Conservation (phyloP, 441 rosid genomes). For the Brassica hybrid region DNA sequence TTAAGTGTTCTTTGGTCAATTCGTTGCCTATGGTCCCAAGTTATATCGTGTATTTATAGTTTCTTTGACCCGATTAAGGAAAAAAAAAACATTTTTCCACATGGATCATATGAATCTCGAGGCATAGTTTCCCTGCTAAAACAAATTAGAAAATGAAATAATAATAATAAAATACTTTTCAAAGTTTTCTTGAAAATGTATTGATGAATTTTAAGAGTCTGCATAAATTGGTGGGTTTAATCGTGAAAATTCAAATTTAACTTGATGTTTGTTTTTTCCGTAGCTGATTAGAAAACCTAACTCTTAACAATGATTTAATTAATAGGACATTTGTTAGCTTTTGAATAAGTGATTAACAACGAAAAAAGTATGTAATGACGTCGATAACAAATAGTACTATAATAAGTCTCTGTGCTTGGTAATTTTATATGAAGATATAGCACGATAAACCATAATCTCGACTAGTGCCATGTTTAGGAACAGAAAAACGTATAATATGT, state of each 20-base stretch:
- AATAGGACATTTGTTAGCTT: constrained; percentile 19
- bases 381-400: constrained; percentile 21
- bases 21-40: constrained; percentile 33
- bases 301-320: neutral
- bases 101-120: constrained; percentile 39
- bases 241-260: constrained; percentile 8
- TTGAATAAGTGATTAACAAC: neutral
- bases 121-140: constrained; percentile 10
- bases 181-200: neutral
- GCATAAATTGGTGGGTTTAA: constrained; percentile 11
- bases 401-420: neutral
- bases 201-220: neutral
- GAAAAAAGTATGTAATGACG: constrained; percentile 16
- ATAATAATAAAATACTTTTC: neutral
- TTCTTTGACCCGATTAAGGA: constrained; percentile 36
- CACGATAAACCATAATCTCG: constrained; percentile 7
- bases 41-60: constrained; percentile 14
- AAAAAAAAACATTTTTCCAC: constrained; percentile 4
- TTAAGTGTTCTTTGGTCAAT: constrained; percentile 35
- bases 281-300: constrained; percentile 30
- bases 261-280: constrained; percentile 7
- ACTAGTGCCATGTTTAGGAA: neutral
- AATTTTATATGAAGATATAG: neutral
- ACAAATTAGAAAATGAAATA: neutral
- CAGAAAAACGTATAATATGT: neutral